Evolutionary conservation across 1,139 yeast genomes (phyloP).

Genomic region (Yamadazyma oceani): DNA sequence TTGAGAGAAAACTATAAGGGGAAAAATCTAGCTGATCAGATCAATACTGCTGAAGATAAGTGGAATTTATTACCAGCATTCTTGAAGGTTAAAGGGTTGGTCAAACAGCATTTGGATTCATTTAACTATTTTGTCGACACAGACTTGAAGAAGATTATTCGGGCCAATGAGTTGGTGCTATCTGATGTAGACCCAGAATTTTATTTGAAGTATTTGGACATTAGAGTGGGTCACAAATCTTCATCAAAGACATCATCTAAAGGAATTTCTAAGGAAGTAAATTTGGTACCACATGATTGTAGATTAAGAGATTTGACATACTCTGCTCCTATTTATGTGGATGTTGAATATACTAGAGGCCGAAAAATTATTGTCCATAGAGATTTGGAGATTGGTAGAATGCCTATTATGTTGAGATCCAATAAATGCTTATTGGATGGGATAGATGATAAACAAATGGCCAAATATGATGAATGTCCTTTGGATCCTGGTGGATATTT

Average conservation of each 20-base stretch:
- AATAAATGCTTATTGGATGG: conserved; percentile 86
- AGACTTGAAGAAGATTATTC: conserved; percentile 86
- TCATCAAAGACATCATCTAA: conserved; percentile 39
- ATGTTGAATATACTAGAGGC: conserved; percentile 95
- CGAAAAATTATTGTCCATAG: conserved; percentile 85
- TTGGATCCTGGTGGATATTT: conserved; percentile 98
- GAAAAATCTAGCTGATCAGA: conserved; percentile 79
- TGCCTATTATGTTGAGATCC: conserved; percentile 97
- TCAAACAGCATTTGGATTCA: conserved; percentile 95
- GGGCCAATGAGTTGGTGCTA: conserved; percentile 84
- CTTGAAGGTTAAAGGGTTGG: conserved; percentile 90
- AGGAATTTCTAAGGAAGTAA: conserved; percentile 53
- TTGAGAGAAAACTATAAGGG: conserved; percentile 84
- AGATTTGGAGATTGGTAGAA: conserved; percentile 91
- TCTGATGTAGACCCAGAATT: conserved; percentile 98
- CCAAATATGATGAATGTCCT: conserved; percentile 89
- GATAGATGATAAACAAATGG: conserved; percentile 80
- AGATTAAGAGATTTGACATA: conserved; percentile 92
- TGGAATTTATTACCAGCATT: conserved; percentile 97
- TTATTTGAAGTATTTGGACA: conserved; percentile 86
- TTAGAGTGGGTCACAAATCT: conserved; percentile 78
- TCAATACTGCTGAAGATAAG: conserved; percentile 87
- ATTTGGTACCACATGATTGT: conserved; percentile 94
- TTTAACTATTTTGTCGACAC: conserved; percentile 94
- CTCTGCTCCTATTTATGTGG: conserved; percentile 95